phyloP scores from a whole-genome alignment of 257 asterid genomes.

The Eucommia ulmoides region DNA sequence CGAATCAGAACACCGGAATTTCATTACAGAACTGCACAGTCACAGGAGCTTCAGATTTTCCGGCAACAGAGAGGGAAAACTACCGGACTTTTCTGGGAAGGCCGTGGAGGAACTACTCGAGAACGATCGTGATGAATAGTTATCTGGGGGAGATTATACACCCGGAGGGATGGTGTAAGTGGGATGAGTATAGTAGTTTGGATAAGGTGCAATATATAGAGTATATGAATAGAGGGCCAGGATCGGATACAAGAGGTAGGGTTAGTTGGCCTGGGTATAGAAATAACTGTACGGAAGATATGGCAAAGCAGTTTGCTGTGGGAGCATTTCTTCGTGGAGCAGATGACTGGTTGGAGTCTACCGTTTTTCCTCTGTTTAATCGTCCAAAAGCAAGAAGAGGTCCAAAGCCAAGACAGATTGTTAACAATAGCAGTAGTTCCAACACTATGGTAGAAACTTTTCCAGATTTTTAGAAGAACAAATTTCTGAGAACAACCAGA shows the following conservation, averaged over 20 bases:
- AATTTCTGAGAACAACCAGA: no score
- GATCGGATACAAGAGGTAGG: conserved; percentile 34
- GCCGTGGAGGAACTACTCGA: conserved; percentile 72
- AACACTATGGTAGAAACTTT: no score
- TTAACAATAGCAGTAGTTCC: no score
- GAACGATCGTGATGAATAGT: conserved; percentile 38
- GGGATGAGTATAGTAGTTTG: conserved; percentile 34
- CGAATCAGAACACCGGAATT: conserved; percentile 58
- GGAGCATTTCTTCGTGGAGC: conserved; percentile 45
- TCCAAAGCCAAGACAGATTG: neutral
- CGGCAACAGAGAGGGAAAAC: conserved; percentile 14
- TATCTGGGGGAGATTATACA: conserved; percentile 48
- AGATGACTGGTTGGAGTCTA: conserved; percentile 15
- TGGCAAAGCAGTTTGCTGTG: conserved; percentile 30
- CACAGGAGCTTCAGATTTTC: conserved; percentile 33
- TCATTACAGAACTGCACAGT: conserved; percentile 43
- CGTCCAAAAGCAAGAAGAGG: neutral
- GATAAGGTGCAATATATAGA: conserved; percentile 55
- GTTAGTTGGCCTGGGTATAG: conserved; percentile 43
- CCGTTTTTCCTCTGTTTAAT: conserved; percentile 14
- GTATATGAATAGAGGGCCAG: conserved; percentile 54
- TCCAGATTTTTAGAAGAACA: no score
- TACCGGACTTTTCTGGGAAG: conserved; percentile 48
- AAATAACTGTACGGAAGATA: conserved; percentile 32
- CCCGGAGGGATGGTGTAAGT: conserved; percentile 50